Conservation (phyloP, 371 early-diverging fungal genomes). For the Haplosporangium sp. region DNA sequence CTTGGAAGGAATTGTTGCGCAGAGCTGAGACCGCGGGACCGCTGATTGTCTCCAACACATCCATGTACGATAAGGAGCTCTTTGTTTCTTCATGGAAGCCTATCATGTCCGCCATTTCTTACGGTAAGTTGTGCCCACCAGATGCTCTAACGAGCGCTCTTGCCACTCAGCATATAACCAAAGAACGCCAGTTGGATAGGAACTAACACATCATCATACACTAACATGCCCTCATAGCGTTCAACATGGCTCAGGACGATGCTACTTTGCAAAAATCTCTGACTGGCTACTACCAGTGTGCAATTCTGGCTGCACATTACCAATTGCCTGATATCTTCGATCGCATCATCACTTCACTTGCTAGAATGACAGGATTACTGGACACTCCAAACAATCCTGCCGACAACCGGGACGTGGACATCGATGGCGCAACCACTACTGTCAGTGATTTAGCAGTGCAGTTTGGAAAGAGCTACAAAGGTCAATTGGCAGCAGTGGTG, state of each 20-base stretch:
- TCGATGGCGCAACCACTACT: constrained; percentile 72
- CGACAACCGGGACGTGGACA: constrained; percentile 69
- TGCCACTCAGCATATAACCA: neutral
- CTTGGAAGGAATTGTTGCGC: constrained; percentile 90
- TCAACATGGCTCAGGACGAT: constrained; percentile 85
- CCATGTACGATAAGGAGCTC: constrained; percentile 74
- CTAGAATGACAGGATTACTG: constrained; percentile 80
- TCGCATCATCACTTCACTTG: constrained; percentile 77
- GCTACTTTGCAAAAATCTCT: constrained; percentile 83
- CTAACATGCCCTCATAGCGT: constrained; percentile 76
- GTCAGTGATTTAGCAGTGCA: constrained; percentile 79
- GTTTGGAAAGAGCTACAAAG: constrained; percentile 89
- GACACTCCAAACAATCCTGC: constrained; percentile 64
- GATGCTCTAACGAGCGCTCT: neutral
- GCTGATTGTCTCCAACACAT: constrained; percentile 62
- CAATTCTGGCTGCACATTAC: constrained; percentile 79
- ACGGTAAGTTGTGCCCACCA: constrained; percentile 58
- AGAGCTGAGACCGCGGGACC: constrained; percentile 63
- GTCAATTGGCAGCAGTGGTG: constrained; percentile 89
- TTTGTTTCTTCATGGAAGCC: constrained; percentile 72
- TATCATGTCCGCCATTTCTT: constrained; percentile 74
- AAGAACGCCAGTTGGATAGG: no score
- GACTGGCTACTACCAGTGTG: constrained; percentile 84
- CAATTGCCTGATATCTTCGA: constrained; percentile 82
- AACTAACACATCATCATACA: neutral